Evolutionary conservation across 2,329 filamentous ascomycete genomes (phyloP).

Genomic region (Alternaria postmessia): DNA sequence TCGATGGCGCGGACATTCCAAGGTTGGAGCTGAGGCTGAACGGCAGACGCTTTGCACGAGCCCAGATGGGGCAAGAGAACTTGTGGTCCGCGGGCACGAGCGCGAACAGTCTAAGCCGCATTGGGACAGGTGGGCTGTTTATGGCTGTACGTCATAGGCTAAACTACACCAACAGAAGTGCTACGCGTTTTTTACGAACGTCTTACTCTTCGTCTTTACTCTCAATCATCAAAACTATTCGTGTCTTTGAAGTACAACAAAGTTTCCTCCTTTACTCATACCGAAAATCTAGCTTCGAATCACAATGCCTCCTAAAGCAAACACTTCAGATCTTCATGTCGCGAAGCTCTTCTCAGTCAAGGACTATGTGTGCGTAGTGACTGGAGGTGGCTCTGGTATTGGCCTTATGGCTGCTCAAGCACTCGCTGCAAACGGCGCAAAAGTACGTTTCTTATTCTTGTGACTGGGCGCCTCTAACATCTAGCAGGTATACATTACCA

Average conservation of each 20-base stretch:
- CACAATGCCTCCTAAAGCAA: slow-evolving; percentile 50
- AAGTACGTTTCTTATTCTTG: slow-evolving; percentile 41
- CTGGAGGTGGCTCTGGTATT: slow-evolving; percentile 68
- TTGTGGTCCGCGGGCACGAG: not conserved
- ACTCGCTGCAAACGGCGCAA: slow-evolving; percentile 66
- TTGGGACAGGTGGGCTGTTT: slow-evolving; percentile 17
- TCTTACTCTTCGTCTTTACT: not conserved
- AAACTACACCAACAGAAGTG: slow-evolving; percentile 6
- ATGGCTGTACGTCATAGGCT: slow-evolving; percentile 23
- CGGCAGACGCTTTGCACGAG: not conserved
- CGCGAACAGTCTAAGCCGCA: slow-evolving; percentile 7
- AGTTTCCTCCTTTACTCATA: not conserved
- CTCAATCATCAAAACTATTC: not conserved
- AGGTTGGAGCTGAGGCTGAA: slow-evolving; percentile 1
- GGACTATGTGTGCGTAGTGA: slow-evolving; percentile 65
- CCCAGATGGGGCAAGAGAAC: not conserved
- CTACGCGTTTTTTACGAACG: slow-evolving; percentile 3
- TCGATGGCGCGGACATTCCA: not conserved
- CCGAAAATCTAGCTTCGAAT: not conserved
- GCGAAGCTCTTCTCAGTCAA: slow-evolving; percentile 64
- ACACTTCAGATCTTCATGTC: slow-evolving; percentile 58
- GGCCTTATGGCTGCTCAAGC: slow-evolving; percentile 69
- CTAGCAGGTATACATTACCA: slow-evolving; percentile 63
- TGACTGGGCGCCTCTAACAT: not conserved
- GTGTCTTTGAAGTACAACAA: not conserved